Base-by-base conservation (phyloP, 1,284 basidiomycete species). In the Leccinum subrobustum region DNA sequence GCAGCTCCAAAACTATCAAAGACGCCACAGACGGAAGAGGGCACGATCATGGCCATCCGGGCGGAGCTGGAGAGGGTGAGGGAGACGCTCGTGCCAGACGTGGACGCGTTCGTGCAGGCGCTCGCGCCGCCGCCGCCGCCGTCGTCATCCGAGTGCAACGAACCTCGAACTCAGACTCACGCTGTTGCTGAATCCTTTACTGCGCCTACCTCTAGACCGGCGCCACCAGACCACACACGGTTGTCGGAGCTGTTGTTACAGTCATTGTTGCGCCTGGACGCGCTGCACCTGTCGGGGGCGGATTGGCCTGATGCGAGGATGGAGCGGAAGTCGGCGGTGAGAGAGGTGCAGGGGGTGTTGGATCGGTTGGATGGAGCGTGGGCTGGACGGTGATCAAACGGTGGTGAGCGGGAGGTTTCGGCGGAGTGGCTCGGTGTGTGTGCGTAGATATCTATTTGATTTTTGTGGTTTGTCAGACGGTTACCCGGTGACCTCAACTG, bases 211-310 rank as follows among this genome's bases (percentile, higher is more conserved):
- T 12, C n/a, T 20, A 20, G 3, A 8, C 54, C 68, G 44, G 66
- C 68, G 6, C 56, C 67, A 50, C 0, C 63, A 18, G 86, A 89
- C 63, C 87, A 89, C 65, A 71, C 77, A 11, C 81, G 88, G 9
- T 74, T 92, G 52, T 86, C 83, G 20, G 91, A 92, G 73, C 74
- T 91, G 57, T 79, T 95, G 27, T 78, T 94, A 27, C 92, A 94
- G 73, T 81, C 84, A 14, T 78, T 95, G 25, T 80, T 95, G 7
- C 83, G 89, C 47, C 77, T 95, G 29, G 92, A 95, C 68, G 87
- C 87, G 56, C 80, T 93, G 68, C 75, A 77, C 33, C 78, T 87
- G 27, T 86, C 90, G 55, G 80, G 83, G 35, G 56, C 37, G 35
- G 81, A 84, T 56, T 93, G 91, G 88, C 81, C 83, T 18, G 79